Evolutionary conservation across 2,329 filamentous ascomycete genomes (phyloP), one percentile per base, ranked within the genome.

Genomic region (Alternaria tenuissima): DNA sequence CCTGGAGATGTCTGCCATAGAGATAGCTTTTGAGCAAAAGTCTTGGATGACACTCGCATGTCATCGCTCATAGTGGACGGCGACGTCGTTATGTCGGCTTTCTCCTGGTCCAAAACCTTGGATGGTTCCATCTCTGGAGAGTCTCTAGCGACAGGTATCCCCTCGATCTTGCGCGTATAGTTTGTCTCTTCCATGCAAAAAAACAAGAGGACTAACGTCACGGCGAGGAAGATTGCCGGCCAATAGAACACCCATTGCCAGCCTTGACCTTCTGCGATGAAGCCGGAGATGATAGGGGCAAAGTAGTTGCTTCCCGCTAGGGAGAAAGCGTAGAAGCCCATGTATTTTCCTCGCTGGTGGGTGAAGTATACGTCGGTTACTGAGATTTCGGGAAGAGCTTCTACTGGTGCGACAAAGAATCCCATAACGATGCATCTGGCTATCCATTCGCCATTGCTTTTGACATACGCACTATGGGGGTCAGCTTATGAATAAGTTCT

Each of bases 151-250:
- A 57, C 38, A 5, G 57, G 38, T 3, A 63, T 58, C 16, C 67
- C 66, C 5, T 65, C 60, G 8, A 76, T 78, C 5, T 70, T 56
- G 6, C 83, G 81, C 52, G 78, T 66, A 62, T 83, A 87, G 69
- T 86, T 88, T 5, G 86, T 87, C 72, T 88, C 87, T 71, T 88
- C 87, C 79, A 87, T 83, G 71, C 84, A 83, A 66, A 88, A 84
- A 76, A 87, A 87, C 2, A 85, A 74, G 63, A 86, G 80, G 18
- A 88, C 66, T 38, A 85, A 83, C 9, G 76, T 79, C 1, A 83
- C 73, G 1, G 75, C 84, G 3, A 77, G 72, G 63, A 88, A 81
- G 28, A 89, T 87, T 5, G 86, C 83, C 34, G 82, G 82, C 79
- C 84, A 87, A 65, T 84, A 82, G 57, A 75, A 69, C 3, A 77